Evolutionary conservation across 768 basidiomycete genomes (phyloP).

Genomic region (Macrolepiota albuminosa): DNA sequence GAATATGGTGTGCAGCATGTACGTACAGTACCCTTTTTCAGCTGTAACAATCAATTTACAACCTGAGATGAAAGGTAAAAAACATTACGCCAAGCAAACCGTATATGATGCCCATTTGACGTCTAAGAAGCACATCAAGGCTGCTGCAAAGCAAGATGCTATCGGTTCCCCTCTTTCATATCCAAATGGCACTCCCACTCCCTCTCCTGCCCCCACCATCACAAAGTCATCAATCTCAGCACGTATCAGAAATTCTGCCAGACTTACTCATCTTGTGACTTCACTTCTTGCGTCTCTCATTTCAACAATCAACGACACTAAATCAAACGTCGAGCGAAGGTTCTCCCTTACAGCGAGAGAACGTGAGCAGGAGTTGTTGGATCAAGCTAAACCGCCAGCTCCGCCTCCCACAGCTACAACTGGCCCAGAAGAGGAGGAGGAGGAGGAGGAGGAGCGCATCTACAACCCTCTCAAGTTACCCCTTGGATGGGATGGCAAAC

Average conservation of each 20-base stretch:
- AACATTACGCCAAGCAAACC: constrained; percentile 92
- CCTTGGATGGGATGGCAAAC: constrained; percentile 97
- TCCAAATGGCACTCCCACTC: constrained; percentile 47
- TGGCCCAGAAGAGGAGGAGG: constrained; percentile 60
- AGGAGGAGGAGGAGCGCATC: constrained; percentile 93
- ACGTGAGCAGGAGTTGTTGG: constrained; percentile 88
- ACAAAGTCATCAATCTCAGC: constrained; percentile 35
- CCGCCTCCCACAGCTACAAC: constrained; percentile 41
- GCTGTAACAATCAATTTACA: constrained; percentile 4
- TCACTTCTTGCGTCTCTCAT: constrained; percentile 62
- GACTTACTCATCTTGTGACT: constrained; percentile 65
- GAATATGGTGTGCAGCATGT: constrained; percentile 96
- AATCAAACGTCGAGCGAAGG: constrained; percentile 92
- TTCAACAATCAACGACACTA: constrained; percentile 77
- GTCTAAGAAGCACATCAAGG: constrained; percentile 95
- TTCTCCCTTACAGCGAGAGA: constrained; percentile 97
- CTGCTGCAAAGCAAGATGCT: constrained; percentile 66
- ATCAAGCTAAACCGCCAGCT: constrained; percentile 54
- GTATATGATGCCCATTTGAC: constrained; percentile 95
- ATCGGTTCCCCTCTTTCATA: constrained; percentile 44
- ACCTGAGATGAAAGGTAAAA: constrained; percentile 64
- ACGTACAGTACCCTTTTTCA: constrained; percentile 39
- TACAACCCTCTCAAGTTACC: constrained; percentile 98
- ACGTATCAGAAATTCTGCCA: constrained; percentile 62
- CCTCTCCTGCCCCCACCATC: constrained; percentile 20